A percentile compares a stretch with the other conserved stretches of the same genome.
phyloP scores from a whole-genome alignment of 2,329 filamentous ascomycete species.

The Colletotrichum costaricense region DNA sequence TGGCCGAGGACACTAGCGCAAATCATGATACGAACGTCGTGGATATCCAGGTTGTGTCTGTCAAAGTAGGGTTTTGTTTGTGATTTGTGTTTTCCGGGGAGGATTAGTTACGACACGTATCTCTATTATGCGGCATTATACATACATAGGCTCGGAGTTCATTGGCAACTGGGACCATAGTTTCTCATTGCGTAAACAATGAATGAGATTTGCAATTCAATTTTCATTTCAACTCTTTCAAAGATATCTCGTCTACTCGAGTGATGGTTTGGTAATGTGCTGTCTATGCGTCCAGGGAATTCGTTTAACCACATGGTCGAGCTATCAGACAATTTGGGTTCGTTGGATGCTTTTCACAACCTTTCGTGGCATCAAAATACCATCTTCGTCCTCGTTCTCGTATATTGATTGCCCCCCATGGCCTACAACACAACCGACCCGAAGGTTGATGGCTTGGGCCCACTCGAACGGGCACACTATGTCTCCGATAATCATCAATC shows the following conservation, averaged over 20 bases:
- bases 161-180: slow-evolving; percentile 23
- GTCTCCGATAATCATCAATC: too few relatives aligned
- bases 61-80: slow-evolving; percentile 23
- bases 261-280: too few relatives aligned
- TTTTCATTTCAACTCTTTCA: background rate
- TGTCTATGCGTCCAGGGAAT: too few relatives aligned
- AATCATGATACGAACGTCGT: slow-evolving; percentile 29
- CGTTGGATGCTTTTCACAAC: too few relatives aligned
- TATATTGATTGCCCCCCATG: too few relatives aligned
- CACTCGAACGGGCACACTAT: too few relatives aligned
- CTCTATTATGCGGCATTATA: slow-evolving; percentile 31
- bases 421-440: too few relatives aligned
- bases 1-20: slow-evolving; percentile 29
- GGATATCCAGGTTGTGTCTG: slow-evolving; percentile 33
- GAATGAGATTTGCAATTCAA: slow-evolving; percentile 7
- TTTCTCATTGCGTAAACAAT: slow-evolving; percentile 18
- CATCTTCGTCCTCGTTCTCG: too few relatives aligned
- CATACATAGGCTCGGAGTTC: slow-evolving; percentile 29
- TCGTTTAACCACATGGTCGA: too few relatives aligned
- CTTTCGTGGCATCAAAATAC: too few relatives aligned
- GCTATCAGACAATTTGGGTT: too few relatives aligned
- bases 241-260: background rate
- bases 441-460: too few relatives aligned
- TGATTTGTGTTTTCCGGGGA: slow-evolving; percentile 13
- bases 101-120: slow-evolving; percentile 22